Base-by-base conservation (phyloP, 768 basidiomycete species). In the Holtermannia corniformis region DNA sequence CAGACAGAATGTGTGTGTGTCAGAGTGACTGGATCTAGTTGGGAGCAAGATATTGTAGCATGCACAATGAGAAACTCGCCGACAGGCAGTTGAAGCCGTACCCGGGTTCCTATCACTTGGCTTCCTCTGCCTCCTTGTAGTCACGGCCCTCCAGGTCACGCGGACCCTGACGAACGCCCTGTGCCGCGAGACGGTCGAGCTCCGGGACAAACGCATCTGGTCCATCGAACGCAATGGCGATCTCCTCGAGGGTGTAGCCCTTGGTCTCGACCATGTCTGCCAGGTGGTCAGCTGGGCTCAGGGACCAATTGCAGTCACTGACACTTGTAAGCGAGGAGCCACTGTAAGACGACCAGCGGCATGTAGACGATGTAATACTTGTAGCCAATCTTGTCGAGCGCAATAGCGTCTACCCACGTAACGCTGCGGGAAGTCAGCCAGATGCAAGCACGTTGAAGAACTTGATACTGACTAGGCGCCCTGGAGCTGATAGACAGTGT, bases 381-480 rank as follows among this genome's bases (percentile, higher is more conserved):
- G 52, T 67, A 73, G 2, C 68, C 65, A 62, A 40, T 26, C 14
- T 37, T 4, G 2, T 10, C 26, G 50, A 28, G 48, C 28, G 37
- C 24, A 41, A 42, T 41, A 21, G 32, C 32, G 32, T 37, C 4
- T n/a, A 26, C 23, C 23, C 21, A 25, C 21, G 3, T 20, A 32
- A 41, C 19, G 41, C n/a, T 32, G 40, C 5, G 20, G 37, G 19
- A 5, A 56, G 60, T 52, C 42, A 61, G 64, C 68, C 37, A 12
- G 69, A 21, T 20, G 63, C 58, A 46, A 71, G 62, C 68, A 86
- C 80, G 58, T 86, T 82, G 46, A 70, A 64, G 87, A 89, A 93
- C 41, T 78, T 76, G 49, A 82, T 78, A 48, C n/a, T n/a, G n/a
- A n/a, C n/a, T 85, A 75, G 2, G 86, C 88, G 41, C 73, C 78